Conservation (phyloP, 768 basidiomycete species). For the Mrakia hoshinonis region DNA sequence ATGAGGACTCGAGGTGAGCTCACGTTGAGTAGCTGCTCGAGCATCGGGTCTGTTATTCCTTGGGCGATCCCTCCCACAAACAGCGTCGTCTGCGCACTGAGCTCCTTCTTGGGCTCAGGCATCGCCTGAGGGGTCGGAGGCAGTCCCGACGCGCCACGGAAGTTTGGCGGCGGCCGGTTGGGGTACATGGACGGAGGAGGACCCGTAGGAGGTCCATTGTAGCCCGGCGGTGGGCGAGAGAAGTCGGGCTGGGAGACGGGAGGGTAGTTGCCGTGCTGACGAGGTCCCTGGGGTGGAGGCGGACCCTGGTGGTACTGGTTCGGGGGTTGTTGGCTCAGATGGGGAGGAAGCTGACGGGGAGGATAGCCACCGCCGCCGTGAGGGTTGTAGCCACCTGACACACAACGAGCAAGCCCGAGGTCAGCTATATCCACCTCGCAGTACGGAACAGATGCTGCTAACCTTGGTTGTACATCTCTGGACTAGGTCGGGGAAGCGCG, state of each 20-base stretch:
- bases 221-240: constrained; percentile 27
- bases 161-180: constrained; percentile 3
- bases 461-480: constrained; percentile 12
- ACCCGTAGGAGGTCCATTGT: constrained; percentile 22
- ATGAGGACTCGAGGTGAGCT: constrained; percentile 37
- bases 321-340: not conserved
- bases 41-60: constrained; percentile 72
- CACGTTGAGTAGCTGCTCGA: constrained; percentile 70
- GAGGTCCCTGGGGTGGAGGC: constrained; percentile 6
- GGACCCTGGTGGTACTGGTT: not conserved
- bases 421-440: too few species aligned
- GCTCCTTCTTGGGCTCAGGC: not conserved
- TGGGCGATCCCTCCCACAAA: constrained; percentile 95
- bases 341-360: constrained; percentile 3
- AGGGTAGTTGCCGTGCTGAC: constrained; percentile 16
- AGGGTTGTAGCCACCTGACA: not conserved
- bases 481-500: not conserved
- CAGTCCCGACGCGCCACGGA: not conserved
- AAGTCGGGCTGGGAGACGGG: constrained; percentile 15
- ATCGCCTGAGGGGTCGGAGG: not conserved
- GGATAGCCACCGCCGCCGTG: not conserved
- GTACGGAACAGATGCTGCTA: too few species aligned
- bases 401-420: not conserved
- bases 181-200: not conserved
- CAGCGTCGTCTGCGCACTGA: constrained; percentile 47